Percentiles rank a stretch among this genome's conserved stretches.
phyloP scores from a whole-genome alignment of 2,329 filamentous ascomycete genomes.

The Coniochaeta hoffmannii region DNA sequence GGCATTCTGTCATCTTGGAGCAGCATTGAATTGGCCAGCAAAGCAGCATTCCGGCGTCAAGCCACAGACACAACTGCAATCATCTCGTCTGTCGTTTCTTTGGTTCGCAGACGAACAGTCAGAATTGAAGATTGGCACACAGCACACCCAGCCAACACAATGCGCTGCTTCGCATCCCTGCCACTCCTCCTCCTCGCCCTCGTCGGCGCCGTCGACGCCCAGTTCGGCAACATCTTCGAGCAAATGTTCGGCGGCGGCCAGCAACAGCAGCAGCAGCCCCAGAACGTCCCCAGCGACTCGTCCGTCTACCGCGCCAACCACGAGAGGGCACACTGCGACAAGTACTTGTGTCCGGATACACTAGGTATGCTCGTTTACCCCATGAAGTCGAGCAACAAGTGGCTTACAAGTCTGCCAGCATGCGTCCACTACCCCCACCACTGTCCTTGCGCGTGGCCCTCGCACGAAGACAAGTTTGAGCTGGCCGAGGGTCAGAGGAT shows the following conservation, averaged over 20 bases:
- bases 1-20: not conserved
- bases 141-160: slow-evolving; percentile 13
- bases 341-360: slow-evolving; percentile 91
- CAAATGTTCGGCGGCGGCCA: slow-evolving; percentile 74
- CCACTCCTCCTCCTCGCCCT: slow-evolving; percentile 49
- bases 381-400: too few relatives aligned
- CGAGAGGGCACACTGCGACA: slow-evolving; percentile 69
- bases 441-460: slow-evolving; percentile 82
- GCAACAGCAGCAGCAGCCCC: slow-evolving; percentile 49
- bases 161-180: slow-evolving; percentile 21
- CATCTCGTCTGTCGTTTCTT: not conserved
- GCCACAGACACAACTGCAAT: not conserved
- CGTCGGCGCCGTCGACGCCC: slow-evolving; percentile 57
- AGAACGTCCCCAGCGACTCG: slow-evolving; percentile 81
- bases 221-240: slow-evolving; percentile 93
- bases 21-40: not conserved
- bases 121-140: not conserved
- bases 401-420: slow-evolving; percentile 34
- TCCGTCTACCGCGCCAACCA: slow-evolving; percentile 54
- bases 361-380: slow-evolving; percentile 39
- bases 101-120: not conserved
- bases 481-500: slow-evolving; percentile 63
- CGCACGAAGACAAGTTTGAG: slow-evolving; percentile 72
- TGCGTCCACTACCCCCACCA: slow-evolving; percentile 97
- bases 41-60: not conserved